Percentiles rank a stretch among this genome's conserved stretches.
Evolutionary conservation across 2,329 filamentous ascomycete genomes (phyloP).

Genomic region (Fusarium bactridioides): DNA sequence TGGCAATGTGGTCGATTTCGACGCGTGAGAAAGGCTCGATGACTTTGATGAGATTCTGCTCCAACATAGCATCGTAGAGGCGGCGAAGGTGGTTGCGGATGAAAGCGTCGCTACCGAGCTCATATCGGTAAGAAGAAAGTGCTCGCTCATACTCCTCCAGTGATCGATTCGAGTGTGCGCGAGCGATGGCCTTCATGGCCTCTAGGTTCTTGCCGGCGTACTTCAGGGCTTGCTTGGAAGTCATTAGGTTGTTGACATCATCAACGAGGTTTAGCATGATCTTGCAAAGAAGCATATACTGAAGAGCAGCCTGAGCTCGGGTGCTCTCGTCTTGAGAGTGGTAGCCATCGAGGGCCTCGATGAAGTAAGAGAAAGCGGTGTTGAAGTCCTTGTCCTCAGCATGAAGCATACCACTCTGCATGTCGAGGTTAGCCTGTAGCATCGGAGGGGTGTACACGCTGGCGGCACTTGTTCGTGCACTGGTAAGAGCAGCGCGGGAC

Average conservation of each 20-base stretch:
- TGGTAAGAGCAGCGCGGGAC: constrained; percentile 91
- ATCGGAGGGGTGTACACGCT: constrained; percentile 97
- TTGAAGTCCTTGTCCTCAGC: constrained; percentile 99
- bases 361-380: constrained; percentile 98
- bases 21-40: constrained; percentile 98
- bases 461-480: constrained; percentile 91
- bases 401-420: constrained; percentile 99
- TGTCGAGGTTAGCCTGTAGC: constrained; percentile 94
- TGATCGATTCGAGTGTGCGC: constrained; percentile 93
- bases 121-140: constrained; percentile 87
- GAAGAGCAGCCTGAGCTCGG: constrained; percentile 94
- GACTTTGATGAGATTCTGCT: constrained; percentile 99
- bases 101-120: constrained; percentile 93
- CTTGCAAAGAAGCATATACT: constrained; percentile 99
- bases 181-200: constrained; percentile 98
- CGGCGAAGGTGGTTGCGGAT: constrained; percentile 96
- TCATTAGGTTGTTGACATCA: constrained; percentile 94
- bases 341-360: constrained; percentile 97
- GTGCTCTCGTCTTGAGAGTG: constrained; percentile 86
- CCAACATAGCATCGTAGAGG: constrained; percentile 97
- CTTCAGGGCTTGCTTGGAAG: constrained; percentile 94
- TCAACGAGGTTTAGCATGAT: constrained; percentile 98
- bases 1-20: constrained; percentile 95
- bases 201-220: constrained; percentile 96
- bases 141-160: constrained; percentile 97